phyloP scores from a whole-genome alignment of 257 asterid species.

The Solanum medicagineum region DNA sequence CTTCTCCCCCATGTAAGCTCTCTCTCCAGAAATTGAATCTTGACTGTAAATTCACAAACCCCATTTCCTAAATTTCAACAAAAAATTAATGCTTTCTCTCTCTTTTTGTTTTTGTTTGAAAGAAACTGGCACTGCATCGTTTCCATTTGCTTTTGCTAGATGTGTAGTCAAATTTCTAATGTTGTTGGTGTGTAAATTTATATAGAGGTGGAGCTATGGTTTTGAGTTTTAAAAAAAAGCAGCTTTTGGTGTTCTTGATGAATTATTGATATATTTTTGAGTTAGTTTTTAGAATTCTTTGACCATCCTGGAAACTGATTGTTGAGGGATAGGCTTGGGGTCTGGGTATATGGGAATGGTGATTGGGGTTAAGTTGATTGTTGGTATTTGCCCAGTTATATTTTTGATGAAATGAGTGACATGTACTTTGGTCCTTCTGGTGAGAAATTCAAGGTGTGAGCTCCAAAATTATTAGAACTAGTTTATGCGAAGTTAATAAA shows the following conservation, averaged over 20 bases:
- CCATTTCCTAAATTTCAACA: not conserved
- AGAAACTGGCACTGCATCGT: not conserved
- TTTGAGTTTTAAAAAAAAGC: not conserved
- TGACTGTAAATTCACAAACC: not conserved
- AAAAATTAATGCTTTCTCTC: not conserved
- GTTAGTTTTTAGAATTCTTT: not conserved
- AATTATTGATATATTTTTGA: not conserved
- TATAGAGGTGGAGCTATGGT: not conserved
- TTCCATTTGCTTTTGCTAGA: not conserved
- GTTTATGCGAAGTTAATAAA: not conserved
- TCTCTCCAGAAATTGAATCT: not conserved
- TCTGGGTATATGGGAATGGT: not conserved
- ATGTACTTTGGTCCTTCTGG: not conserved
- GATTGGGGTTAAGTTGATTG: not conserved
- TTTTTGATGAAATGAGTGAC: not conserved
- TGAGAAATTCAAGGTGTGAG: not conserved
- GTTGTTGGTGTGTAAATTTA: not conserved
- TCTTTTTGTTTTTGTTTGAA: not conserved
- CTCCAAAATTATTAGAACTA: not conserved
- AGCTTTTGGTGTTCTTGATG: not conserved
- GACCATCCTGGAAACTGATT: not conserved
- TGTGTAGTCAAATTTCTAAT: not conserved
- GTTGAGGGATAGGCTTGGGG: not conserved
- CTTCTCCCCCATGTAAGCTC: conserved; percentile 36
- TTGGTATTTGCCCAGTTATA: not conserved